Percentiles rank a stretch among this genome's conserved stretches.
Evolutionary conservation across 2,329 filamentous ascomycete species (phyloP).

Genomic region (Fusarium coicis): DNA sequence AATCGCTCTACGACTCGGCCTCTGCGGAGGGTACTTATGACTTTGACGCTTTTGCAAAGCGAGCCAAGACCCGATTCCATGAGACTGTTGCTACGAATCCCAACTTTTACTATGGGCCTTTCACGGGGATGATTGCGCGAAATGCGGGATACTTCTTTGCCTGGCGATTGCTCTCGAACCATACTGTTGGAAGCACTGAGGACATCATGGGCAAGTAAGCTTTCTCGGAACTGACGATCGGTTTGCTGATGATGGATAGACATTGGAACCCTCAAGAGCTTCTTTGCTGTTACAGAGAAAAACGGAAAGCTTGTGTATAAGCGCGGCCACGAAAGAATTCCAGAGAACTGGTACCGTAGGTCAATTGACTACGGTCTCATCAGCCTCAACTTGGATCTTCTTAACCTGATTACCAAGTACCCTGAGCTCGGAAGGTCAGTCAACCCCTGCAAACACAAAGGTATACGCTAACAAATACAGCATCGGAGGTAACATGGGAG

Average conservation of each 20-base stretch:
- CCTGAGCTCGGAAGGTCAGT: slow-evolving; percentile 21
- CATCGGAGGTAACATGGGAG: slow-evolving; percentile 20
- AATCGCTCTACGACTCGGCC: slow-evolving; percentile 14
- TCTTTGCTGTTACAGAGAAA: slow-evolving; percentile 7
- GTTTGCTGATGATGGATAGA: neutral
- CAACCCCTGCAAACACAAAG: rapidly evolving
- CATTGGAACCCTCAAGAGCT: slow-evolving; percentile 4
- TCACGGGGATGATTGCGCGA: slow-evolving; percentile 19
- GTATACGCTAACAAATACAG: neutral
- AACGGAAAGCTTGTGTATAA: slow-evolving; percentile 7
- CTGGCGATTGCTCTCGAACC: slow-evolving; percentile 11
- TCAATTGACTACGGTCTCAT: slow-evolving; percentile 12
- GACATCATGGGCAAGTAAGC: neutral
- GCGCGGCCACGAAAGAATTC: slow-evolving; percentile 22
- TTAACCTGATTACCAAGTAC: slow-evolving; percentile 4
- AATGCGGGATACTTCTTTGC: slow-evolving; percentile 20
- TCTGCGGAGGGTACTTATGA: slow-evolving; percentile 14
- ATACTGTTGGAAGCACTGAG: neutral
- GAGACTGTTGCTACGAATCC: slow-evolving; percentile 10
- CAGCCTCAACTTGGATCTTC: slow-evolving; percentile 5
- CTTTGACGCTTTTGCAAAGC: slow-evolving; percentile 4
- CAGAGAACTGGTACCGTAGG: slow-evolving; percentile 19
- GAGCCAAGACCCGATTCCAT: slow-evolving; percentile 6
- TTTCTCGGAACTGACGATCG: rapidly evolving
- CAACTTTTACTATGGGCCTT: slow-evolving; percentile 24